Conservation (phyloP, 768 basidiomycete species). For the Suillus hirtellus region DNA sequence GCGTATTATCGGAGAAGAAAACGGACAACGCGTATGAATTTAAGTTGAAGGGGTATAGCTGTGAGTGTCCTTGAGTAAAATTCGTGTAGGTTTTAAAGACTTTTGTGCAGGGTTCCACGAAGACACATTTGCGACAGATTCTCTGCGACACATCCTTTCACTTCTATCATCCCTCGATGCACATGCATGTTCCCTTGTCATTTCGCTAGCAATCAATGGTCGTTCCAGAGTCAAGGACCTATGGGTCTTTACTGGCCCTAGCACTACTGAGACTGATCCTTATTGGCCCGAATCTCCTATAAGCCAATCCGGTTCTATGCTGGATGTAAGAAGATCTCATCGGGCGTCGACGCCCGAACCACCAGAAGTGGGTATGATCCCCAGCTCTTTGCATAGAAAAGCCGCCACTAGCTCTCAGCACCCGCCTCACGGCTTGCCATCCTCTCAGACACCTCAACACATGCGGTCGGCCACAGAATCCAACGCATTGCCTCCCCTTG, state of each 20-base stretch:
- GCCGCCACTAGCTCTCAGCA: slow-evolving; percentile 34
- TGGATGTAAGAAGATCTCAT: slow-evolving; percentile 38
- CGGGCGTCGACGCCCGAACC: slow-evolving; percentile 34
- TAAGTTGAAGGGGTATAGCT: slow-evolving; percentile 79
- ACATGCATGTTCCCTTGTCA: slow-evolving; percentile 65
- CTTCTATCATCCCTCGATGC: slow-evolving; percentile 66
- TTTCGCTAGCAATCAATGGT: slow-evolving; percentile 70
- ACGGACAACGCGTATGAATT: slow-evolving; percentile 75
- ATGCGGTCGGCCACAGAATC: slow-evolving; percentile 36
- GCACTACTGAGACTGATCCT: slow-evolving; percentile 32
- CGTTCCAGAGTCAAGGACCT: slow-evolving; percentile 75
- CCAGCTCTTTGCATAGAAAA: slow-evolving; percentile 32
- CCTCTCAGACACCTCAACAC: slow-evolving; percentile 29
- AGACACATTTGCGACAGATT: slow-evolving; percentile 74
- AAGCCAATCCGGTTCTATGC: slow-evolving; percentile 37
- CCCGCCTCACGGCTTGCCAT: slow-evolving; percentile 16
- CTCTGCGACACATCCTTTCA: slow-evolving; percentile 67
- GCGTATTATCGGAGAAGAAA: slow-evolving; percentile 77
- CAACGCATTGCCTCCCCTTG: slow-evolving; percentile 23
- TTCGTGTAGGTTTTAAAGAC: slow-evolving; percentile 19
- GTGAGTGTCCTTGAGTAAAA: slow-evolving; percentile 40
- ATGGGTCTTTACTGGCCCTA: slow-evolving; percentile 73
- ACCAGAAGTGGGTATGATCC: slow-evolving; percentile 24
- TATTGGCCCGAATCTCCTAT: slow-evolving; percentile 35
- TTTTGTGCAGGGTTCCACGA: slow-evolving; percentile 67